These are phyloP conservation scores for Daldinia sp. DNA, from an alignment of 2,329 filamentous ascomycete species.

Conservation along the genomic window DNA sequence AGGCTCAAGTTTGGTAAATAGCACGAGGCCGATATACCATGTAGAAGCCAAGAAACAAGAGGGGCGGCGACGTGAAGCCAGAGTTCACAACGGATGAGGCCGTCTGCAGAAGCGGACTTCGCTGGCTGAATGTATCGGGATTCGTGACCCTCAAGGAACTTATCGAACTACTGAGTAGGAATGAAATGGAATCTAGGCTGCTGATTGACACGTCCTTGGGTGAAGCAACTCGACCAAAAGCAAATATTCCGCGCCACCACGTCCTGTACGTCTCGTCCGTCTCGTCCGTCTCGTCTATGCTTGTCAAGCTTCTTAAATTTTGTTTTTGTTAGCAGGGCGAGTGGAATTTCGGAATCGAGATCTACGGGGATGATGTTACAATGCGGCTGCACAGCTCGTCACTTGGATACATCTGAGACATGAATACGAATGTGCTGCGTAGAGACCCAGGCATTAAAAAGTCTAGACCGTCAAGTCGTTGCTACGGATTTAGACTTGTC, in stretches of 20 bases:
- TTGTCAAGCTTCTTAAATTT: no score
- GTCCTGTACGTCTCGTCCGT: no score
- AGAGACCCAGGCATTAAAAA: slow-evolving; percentile 7
- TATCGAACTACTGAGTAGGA: not conserved
- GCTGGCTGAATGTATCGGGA: slow-evolving; percentile 1
- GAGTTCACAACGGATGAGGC: slow-evolving; percentile 13
- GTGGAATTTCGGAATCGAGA: slow-evolving; percentile 11
- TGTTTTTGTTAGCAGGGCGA: slow-evolving; percentile 3
- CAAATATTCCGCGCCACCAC: not conserved
- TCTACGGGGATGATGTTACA: slow-evolving; percentile 21
- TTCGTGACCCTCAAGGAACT: not conserved
- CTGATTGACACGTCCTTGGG: not conserved
- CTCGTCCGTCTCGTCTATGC: no score
- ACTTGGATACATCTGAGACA: slow-evolving; percentile 16
- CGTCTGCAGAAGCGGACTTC: slow-evolving; percentile 7
- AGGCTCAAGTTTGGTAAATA: not conserved
- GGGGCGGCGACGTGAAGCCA: not conserved
- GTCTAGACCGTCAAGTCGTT: slow-evolving; percentile 26
- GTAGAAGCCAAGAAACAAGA: not conserved
- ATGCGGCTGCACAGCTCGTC: slow-evolving; percentile 10
- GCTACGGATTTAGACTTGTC: not conserved
- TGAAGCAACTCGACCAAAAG: not conserved
- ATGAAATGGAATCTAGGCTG: not conserved
- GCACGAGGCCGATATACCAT: not conserved
- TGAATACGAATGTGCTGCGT: slow-evolving; percentile 3